Evolutionary conservation across 768 basidiomycete genomes (phyloP), one percentile per base, ranked within the genome.

Genomic region (Phaffia australis): DNA sequence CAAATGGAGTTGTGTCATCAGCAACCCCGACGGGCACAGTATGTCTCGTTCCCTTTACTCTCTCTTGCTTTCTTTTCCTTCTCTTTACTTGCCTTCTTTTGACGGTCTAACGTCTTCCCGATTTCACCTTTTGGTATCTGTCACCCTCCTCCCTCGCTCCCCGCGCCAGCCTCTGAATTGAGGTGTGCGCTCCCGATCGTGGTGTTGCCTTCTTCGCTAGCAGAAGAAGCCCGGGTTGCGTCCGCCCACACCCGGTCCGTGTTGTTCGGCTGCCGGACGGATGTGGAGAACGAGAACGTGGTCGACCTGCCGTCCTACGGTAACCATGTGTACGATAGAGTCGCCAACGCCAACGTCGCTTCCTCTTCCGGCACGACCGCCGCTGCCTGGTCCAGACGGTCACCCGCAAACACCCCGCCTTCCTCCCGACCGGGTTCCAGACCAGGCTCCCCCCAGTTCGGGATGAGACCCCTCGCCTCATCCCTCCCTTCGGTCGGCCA

Each of bases 121-220:
- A n/a, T n/a, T 50, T 15, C n/a, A 15, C 15, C 49, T 57, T 57
- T 57, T 27, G 18, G 16, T 57, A 25, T 57, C 25, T 57, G 19
- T 27, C 16, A 57, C 56, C 56, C 14, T 29, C 56, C 56, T 57
- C 15, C 56, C n/a, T 11, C 46, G 25, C 18, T 25, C 14, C 46
- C 32, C 42, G 6, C 46, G 19, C 3, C 66, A 67, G 66, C 85
- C 2, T 93, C 90, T 11, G 91, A 97, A 75, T 80, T 98, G n/a
- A 85, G 92, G 19, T 97, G 94, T 76, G 91, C 91, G 1, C 81
- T 97, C 6, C 94, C 94, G 0, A 77, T 98, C 46, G 84, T 88
- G 73, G 81, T 98, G 57, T 85, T 97, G 27, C 86, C 92, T 70
- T 74, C 81, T 66, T 79, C 82, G 16, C 78, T 94, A 1, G 79